phyloP scores from a whole-genome alignment of 352 stramenopile genomes.

The Chloridella minuta region DNA sequence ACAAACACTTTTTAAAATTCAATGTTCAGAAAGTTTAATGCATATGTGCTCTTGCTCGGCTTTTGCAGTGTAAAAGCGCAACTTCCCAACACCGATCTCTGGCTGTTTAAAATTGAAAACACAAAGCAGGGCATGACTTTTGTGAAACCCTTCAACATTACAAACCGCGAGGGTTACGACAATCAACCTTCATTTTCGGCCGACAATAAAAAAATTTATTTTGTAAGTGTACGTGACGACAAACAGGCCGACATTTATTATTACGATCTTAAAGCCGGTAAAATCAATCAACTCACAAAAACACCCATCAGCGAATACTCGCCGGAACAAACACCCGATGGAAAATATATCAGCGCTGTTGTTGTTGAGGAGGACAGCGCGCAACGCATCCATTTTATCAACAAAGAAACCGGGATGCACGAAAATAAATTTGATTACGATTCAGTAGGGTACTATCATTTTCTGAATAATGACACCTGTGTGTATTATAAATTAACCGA shows the following conservation, averaged over 20 bases:
- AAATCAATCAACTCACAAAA: background rate
- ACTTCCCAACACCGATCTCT: background rate
- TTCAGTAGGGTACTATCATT: background rate
- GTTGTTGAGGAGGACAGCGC: background rate
- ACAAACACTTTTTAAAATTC: background rate
- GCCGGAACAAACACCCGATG: background rate
- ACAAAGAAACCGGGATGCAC: background rate
- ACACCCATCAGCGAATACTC: background rate
- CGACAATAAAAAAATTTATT: slow-evolving; percentile 7
- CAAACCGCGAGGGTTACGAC: background rate
- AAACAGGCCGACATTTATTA: background rate
- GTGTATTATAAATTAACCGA: background rate
- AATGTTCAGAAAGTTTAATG: background rate
- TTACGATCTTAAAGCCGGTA: background rate
- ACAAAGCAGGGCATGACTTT: background rate
- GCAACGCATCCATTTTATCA: background rate
- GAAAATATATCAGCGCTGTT: background rate
- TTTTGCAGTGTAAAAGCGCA: no score
- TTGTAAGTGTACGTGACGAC: background rate
- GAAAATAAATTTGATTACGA: background rate
- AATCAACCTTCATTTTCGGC: background rate
- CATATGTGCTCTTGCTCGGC: no score
- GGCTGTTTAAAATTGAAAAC: background rate
- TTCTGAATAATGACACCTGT: background rate
- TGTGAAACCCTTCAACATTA: background rate